Evolutionary conservation across 768 basidiomycete genomes (phyloP).

Genomic region (Panaeolus cyanescens): DNA sequence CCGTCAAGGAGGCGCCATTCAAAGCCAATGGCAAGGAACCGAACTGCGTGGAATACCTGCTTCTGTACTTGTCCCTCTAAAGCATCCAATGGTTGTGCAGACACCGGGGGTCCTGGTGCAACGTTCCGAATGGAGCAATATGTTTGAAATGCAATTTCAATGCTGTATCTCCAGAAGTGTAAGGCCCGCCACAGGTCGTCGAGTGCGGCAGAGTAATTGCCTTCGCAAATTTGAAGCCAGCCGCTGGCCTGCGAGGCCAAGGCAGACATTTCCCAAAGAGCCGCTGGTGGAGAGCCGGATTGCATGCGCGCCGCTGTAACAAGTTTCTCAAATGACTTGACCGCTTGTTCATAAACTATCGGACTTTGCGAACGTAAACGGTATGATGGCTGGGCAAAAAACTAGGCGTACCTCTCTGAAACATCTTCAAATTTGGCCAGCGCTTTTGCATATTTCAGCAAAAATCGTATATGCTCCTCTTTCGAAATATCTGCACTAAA

Average conservation of each 20-base stretch:
- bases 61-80: too few relatives aligned
- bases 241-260: conserved; percentile 72
- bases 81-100: too few relatives aligned
- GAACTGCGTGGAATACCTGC: too few relatives aligned
- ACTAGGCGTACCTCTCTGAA: conserved; percentile 57
- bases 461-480: conserved; percentile 53
- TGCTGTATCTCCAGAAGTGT: conserved; percentile 79
- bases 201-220: conserved; percentile 59
- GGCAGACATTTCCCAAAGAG: conserved; percentile 75
- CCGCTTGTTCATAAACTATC: too few relatives aligned
- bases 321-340: too few relatives aligned
- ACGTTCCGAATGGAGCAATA: conserved; percentile 62
- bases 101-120: too few relatives aligned
- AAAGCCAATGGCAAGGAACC: conserved; percentile 49
- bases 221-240: conserved; percentile 65
- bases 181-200: conserved; percentile 66
- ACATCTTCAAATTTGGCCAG: conserved; percentile 62
- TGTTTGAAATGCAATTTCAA: conserved; percentile 58
- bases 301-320: too few relatives aligned
- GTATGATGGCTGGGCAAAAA: too few relatives aligned
- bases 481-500: conserved; percentile 48
- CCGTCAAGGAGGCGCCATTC: conserved; percentile 81
- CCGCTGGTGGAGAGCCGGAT: too few relatives aligned
- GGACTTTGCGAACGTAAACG: too few relatives aligned
- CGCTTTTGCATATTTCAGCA: conserved; percentile 67